Percentiles rank a stretch among this genome's conserved stretches.
Conservation (phyloP, 768 basidiomycete species). For the Astraeus odoratus region DNA sequence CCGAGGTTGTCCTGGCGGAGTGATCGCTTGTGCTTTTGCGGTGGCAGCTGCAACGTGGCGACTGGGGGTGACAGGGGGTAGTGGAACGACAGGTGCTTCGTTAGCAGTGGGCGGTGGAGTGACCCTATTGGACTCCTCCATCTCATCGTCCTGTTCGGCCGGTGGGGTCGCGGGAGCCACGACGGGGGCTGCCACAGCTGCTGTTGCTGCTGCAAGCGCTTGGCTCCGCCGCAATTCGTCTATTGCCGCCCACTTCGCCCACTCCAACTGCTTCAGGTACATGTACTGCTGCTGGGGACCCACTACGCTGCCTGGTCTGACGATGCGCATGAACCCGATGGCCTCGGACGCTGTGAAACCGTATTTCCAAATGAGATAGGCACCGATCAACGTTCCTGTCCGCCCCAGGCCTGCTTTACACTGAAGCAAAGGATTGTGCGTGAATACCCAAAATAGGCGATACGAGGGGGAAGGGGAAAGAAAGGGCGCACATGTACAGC, state of each 20-base stretch:
- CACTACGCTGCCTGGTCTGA: conserved; percentile 90
- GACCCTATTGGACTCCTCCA: conserved; percentile 38
- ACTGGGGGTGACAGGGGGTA: conserved; percentile 78
- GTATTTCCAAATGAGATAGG: conserved; percentile 98
- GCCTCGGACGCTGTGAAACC: conserved; percentile 94
- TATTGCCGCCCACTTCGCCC: conserved; percentile 87
- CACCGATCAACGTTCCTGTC: conserved; percentile 95
- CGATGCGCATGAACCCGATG: conserved; percentile 97
- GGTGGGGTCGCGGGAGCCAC: conserved; percentile 77
- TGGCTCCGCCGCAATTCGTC: conserved; percentile 59
- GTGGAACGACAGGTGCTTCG: conserved; percentile 15
- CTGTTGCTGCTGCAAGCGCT: conserved; percentile 35
- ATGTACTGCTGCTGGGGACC: conserved; percentile 93
- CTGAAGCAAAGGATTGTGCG: conserved; percentile 35
- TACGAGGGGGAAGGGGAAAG: conserved; percentile 4
- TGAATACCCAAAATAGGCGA: conserved; percentile 15
- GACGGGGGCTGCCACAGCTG: conserved; percentile 35
- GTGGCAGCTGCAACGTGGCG: conserved; percentile 65
- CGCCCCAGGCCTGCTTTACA: conserved; percentile 96
- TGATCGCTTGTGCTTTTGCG: conserved; percentile 63
- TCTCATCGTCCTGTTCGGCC: conserved; percentile 65
- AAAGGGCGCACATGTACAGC: conserved; percentile 74
- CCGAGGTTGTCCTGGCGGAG: conserved; percentile 76
- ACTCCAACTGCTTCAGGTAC: conserved; percentile 90
- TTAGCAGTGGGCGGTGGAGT: conserved; percentile 23